Evolutionary conservation across 768 basidiomycete species (phyloP).

Genomic region (Boletus reticuloceps): DNA sequence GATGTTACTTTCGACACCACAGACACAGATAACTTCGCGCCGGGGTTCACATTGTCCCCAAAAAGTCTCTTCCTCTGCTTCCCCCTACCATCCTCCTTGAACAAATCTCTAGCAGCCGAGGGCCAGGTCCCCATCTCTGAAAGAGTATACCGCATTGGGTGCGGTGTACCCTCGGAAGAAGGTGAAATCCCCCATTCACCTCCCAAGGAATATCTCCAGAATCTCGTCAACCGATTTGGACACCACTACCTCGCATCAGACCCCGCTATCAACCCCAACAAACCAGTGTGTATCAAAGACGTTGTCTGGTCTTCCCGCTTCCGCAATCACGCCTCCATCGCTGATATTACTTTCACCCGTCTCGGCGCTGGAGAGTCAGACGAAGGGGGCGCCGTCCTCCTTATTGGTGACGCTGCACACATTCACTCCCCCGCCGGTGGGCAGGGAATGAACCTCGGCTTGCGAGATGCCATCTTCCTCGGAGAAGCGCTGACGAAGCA

Average conservation of each 20-base stretch:
- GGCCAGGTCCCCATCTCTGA: slow-evolving; percentile 6
- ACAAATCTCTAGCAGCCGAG: slow-evolving; percentile 10
- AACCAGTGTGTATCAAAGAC: slow-evolving; percentile 33
- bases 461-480: slow-evolving; percentile 50
- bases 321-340: slow-evolving; percentile 42
- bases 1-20: slow-evolving; percentile 39
- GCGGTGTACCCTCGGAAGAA: slow-evolving; percentile 34
- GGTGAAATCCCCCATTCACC: slow-evolving; percentile 39
- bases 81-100: slow-evolving; percentile 35
- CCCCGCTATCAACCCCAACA: slow-evolving; percentile 31
- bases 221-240: slow-evolving; percentile 40
- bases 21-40: not conserved
- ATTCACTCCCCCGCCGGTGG: slow-evolving; percentile 56
- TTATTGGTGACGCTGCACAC: slow-evolving; percentile 50
- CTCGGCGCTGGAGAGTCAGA: slow-evolving; percentile 12
- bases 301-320: slow-evolving; percentile 48
- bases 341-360: slow-evolving; percentile 37
- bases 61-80: slow-evolving; percentile 35
- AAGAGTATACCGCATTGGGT: slow-evolving; percentile 39
- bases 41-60: slow-evolving; percentile 24
- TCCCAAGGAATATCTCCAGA: slow-evolving; percentile 43
- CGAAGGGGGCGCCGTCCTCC: slow-evolving; percentile 19
- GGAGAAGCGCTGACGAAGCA: slow-evolving; percentile 43
- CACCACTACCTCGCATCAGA: slow-evolving; percentile 35
- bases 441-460: slow-evolving; percentile 58